Base-by-base conservation (phyloP, 805 yeast species). In the Barnettozyma sp. region DNA sequence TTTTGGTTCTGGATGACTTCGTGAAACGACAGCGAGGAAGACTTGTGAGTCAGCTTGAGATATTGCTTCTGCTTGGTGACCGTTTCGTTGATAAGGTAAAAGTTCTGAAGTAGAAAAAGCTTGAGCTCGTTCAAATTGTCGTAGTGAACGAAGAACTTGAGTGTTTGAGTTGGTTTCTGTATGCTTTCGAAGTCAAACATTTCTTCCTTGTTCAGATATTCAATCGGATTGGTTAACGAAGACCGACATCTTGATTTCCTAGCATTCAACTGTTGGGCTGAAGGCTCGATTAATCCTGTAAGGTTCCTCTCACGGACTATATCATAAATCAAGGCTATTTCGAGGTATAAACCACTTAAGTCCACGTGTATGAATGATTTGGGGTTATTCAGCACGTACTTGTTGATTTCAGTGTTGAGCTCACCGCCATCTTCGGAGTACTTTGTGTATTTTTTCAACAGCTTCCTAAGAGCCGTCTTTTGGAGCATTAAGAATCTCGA, bases 401-500 rank as follows among this genome's bases (percentile, higher is more conserved):
- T 47, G 36, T 62, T 65, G 29, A 53, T 43, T 15, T 34, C 28
- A 49, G 54, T 26, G 45, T 50, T 38, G 39, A 45, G 19, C 36
- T 44, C 46, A 10, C 59, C 56, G 17, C 52, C 49, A 20, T 61
- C 58, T 2, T 50, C 33, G 4, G 71, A 64, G 55, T 71, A 69
- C 40, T 70, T 68, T 25, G 65, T 59, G 50, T 65, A 80, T 54
- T 85, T 84, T 60, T 85, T 84, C 49, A 84, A 64, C 33, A 84
- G 68, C 59, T 84, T 84, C 42, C 78, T 67, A 33, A 82, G 66
- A 6, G 77, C 94, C 3, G 85, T 76, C 49, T 78, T 77, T 52
- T 84, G 95, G 7, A 83, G 69, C 16, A 78, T 60, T 12, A 82
- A 72, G 51, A 80, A 84, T 42, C 85, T 66, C n/a, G 83, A 68